Evolutionary conservation across 805 yeast species (phyloP).

Genomic region (Candida andamanensis): DNA sequence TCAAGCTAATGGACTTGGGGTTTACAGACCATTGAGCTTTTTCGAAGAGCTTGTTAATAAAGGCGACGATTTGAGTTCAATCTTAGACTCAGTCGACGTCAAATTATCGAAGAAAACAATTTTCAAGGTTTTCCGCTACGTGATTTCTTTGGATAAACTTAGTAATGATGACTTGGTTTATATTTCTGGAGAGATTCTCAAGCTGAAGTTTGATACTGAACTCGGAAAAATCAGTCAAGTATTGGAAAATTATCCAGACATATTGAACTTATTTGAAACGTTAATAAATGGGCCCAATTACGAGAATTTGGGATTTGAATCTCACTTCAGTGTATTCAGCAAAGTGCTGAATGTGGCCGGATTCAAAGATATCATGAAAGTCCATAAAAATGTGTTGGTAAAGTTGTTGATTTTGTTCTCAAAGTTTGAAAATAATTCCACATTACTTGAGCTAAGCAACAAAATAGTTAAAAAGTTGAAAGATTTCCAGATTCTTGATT

Average conservation of each 20-base stretch:
- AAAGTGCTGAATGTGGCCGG: conserved; percentile 20
- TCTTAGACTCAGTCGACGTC: conserved; percentile 18
- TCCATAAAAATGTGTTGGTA: conserved; percentile 26
- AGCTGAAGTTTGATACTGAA: conserved; percentile 22
- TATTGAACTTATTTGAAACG: conserved; percentile 16
- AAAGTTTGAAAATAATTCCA: conserved; percentile 28
- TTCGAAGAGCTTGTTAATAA: conserved; percentile 18
- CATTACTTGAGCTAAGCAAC: conserved; percentile 20
- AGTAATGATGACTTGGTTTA: conserved; percentile 12
- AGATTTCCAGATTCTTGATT: conserved; percentile 15
- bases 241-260: conserved; percentile 14
- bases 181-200: conserved; percentile 19
- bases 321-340: conserved; percentile 16
- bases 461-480: conserved; percentile 19
- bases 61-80: conserved; percentile 10
- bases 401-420: conserved; percentile 26
- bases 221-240: conserved; percentile 15
- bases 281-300: background rate
- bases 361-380: conserved; percentile 23
- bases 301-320: conserved; percentile 5
- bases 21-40: conserved; percentile 26
- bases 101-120: conserved; percentile 27
- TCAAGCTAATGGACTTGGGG: conserved; percentile 31
- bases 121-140: conserved; percentile 15
- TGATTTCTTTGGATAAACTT: background rate